phyloP scores from a whole-genome alignment of 495 filamentous ascomycete genomes.

The Neurospora sp. region DNA sequence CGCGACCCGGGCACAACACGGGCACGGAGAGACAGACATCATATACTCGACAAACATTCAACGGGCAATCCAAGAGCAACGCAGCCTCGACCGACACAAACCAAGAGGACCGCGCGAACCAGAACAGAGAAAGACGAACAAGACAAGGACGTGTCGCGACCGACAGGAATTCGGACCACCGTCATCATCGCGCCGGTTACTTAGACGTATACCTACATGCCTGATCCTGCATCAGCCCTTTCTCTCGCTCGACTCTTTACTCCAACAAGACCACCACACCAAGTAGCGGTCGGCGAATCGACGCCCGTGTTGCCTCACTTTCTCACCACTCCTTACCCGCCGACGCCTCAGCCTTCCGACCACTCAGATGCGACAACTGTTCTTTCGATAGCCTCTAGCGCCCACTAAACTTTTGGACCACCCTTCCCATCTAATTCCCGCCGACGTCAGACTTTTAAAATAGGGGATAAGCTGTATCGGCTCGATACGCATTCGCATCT shows the following conservation, averaged over 20 bases:
- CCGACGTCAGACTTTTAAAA: neutral
- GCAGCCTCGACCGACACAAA: neutral
- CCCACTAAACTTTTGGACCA: constrained; percentile 2
- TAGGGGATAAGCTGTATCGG: neutral
- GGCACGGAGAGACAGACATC: neutral
- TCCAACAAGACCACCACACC: neutral
- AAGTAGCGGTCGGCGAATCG: constrained; percentile 26
- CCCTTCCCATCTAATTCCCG: neutral
- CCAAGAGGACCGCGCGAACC: neutral
- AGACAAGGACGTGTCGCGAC: neutral
- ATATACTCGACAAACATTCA: neutral
- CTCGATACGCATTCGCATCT: neutral
- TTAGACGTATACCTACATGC: neutral
- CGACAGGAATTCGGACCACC: neutral
- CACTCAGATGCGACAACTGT: constrained; percentile 21
- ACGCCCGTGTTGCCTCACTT: constrained; percentile 8
- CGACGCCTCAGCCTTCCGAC: constrained; percentile 16
- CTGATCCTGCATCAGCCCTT: neutral
- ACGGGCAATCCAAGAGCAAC: neutral
- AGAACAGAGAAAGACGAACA: neutral
- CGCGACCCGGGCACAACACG: neutral
- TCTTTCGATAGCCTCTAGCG: constrained; percentile 14
- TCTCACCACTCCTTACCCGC: constrained; percentile 18
- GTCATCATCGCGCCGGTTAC: neutral
- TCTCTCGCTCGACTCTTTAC: constrained; percentile 2